A percentile compares a stretch with the other conserved stretches of the same genome.
These are phyloP conservation scores for Hyparrhenia diplandra DNA, from an alignment of 176 grass and related monocot genomes.

Conservation along the genomic window DNA sequence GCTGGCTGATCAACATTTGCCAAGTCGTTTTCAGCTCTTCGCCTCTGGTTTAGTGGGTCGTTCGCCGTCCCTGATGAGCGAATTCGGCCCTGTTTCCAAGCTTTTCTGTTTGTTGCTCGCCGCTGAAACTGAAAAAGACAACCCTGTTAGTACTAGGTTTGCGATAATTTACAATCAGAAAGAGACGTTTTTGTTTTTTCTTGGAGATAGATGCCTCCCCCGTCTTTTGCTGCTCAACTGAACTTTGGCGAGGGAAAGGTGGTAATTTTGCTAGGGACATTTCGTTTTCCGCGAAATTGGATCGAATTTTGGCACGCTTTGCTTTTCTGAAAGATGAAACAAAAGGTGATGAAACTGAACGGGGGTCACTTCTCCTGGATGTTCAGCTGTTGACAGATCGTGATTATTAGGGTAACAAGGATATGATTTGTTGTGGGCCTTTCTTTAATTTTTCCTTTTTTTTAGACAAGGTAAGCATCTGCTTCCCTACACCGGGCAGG, in stretches of 20 bases:
- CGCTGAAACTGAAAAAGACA: no score
- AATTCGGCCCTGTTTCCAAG: no score
- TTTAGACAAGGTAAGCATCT: neutral
- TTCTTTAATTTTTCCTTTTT: slow-evolving; percentile 3
- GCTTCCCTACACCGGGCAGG: neutral
- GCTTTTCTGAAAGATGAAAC: neutral
- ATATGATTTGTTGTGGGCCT: neutral
- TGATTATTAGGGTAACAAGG: neutral
- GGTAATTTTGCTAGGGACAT: neutral
- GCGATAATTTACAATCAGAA: neutral
- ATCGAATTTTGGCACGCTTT: neutral
- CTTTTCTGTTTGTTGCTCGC: no score
- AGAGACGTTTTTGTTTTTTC: neutral
- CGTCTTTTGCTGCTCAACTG: neutral
- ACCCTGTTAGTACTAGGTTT: neutral
- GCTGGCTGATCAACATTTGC: neutral
- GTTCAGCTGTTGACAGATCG: neutral
- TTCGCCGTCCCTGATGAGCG: no score
- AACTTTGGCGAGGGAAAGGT: neutral
- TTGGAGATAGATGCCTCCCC: neutral
- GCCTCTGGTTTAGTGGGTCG: no score
- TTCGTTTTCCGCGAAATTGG: neutral
- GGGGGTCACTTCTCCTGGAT: neutral
- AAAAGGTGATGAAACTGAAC: neutral
- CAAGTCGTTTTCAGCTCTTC: neutral